Evolutionary conservation across 306 rosid genomes (phyloP), one percentile per base, ranked within the genome.

Genomic region (Begonia masoniana): DNA sequence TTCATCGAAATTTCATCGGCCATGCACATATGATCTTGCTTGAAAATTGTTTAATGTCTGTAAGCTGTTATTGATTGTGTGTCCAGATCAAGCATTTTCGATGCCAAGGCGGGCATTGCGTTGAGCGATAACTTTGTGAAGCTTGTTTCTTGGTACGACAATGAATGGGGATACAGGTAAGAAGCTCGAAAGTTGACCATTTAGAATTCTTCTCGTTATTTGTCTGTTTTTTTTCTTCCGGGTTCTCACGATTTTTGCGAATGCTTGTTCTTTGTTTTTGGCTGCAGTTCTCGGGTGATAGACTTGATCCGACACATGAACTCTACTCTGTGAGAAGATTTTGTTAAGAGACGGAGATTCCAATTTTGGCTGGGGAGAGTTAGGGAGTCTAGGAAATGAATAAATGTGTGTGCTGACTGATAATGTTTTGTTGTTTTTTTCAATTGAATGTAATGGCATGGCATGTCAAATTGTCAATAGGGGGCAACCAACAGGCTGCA

Each of bases 31-130:
- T 31, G 39, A 24, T 13, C 15, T 12, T 10, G 15, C 41, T 55
- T 14, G 12, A 12, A 17, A 0, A 55, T 50, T 53, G 26, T 51
- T 11, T 52, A 42, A 31, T 13, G 26, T 47, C 1, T 46, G 14
- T 4, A 31, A 31, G 10, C 3, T 2, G 9, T 15, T 14, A 9
- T 10, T n/a, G 15, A 26, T 13, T n/a, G 11, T 64, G 10, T 17
- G 56, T 71, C 49, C 84, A 92, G 99, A 82, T 92, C 99, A 24
- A 92, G 99, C 89, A 87, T 87, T 15, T 87, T 87, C 7, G 96
- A 87, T 39, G 94, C 96, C 63, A 87, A 87, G 87, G 96, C 96
- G 3, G 96, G 96, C 75, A 87, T 87, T 81, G 78, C 96, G 43
- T 81, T 87, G 94, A 87, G 79, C 15, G 83, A 73, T 0, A 56